A percentile compares a stretch with the other conserved stretches of the same genome.
Evolutionary conservation across 345 rosid genomes (phyloP).

Genomic region (Populus simonii): DNA sequence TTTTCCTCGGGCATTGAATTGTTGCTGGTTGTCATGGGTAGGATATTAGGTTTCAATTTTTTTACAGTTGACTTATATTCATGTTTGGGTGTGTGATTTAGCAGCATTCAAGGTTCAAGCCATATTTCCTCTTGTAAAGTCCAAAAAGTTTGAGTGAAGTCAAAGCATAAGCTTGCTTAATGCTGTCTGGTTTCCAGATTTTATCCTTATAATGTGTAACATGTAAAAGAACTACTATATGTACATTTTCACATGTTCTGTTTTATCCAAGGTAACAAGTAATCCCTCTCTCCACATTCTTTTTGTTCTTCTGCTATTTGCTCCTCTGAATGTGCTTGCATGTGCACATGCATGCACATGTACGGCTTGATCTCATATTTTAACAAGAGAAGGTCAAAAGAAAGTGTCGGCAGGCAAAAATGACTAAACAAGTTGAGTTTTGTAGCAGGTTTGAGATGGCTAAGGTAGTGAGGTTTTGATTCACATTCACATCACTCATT

Average conservation of each 20-base stretch:
- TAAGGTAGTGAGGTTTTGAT: neutral
- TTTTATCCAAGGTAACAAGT: neutral
- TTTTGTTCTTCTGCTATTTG: neutral
- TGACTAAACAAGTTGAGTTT: neutral
- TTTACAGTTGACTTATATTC: conserved; percentile 19
- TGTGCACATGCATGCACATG: neutral
- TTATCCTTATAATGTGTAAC: neutral
- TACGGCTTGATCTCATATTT: neutral
- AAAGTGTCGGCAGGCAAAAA: conserved; percentile 25
- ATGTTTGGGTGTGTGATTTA: conserved; percentile 40
- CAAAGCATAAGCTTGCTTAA: conserved; percentile 3
- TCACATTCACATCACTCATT: neutral
- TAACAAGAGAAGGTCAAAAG: neutral
- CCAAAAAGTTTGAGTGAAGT: conserved; percentile 20
- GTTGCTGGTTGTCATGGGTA: conserved; percentile 30
- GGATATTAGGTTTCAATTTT: conserved; percentile 12
- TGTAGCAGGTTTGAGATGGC: conserved; percentile 1
- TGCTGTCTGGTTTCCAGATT: conserved; percentile 12
- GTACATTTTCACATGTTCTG: neutral
- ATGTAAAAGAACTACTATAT: neutral
- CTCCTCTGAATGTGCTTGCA: neutral
- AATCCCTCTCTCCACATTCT: neutral
- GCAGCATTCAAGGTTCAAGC: conserved; percentile 29
- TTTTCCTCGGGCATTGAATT: conserved; percentile 26
- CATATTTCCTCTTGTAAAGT: conserved; percentile 36